phyloP scores from a whole-genome alignment of 2,329 filamentous ascomycete genomes.

The Hypoxylon sp. region DNA sequence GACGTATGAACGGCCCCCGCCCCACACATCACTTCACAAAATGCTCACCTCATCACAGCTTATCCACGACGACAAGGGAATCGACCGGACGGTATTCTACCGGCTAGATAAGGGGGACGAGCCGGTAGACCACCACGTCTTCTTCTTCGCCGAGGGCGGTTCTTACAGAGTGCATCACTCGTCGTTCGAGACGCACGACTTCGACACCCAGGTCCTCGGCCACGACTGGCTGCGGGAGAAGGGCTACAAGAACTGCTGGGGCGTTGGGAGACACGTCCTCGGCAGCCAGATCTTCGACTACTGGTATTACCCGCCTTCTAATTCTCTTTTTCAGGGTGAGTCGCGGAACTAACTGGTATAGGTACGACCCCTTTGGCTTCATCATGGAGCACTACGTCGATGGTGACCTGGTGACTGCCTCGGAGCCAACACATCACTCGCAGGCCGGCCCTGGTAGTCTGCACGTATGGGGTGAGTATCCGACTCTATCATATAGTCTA shows the following conservation, averaged over 20 bases:
- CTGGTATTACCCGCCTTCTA: constrained; percentile 66
- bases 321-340: not conserved
- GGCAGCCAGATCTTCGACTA: constrained; percentile 82
- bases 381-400: constrained; percentile 81
- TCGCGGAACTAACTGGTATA: constrained; percentile 37
- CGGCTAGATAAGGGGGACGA: constrained; percentile 62
- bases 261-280: constrained; percentile 78
- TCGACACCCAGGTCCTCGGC: constrained; percentile 78
- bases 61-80: constrained; percentile 57
- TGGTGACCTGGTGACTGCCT: constrained; percentile 74
- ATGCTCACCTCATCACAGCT: constrained; percentile 50
- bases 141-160: constrained; percentile 65
- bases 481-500: not conserved
- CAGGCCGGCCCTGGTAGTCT: constrained; percentile 60
- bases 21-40: not conserved
- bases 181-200: constrained; percentile 79
- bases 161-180: constrained; percentile 75
- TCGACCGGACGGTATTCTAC: constrained; percentile 62
- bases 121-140: constrained; percentile 66
- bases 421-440: constrained; percentile 62
- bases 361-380: constrained; percentile 74
- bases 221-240: constrained; percentile 77
- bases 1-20: constrained; percentile 56
- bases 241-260: constrained; percentile 77
- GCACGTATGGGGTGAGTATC: constrained; percentile 61